Conservation (phyloP, 169 alveolate species). For the Cryptosporidium parvum region DNA sequence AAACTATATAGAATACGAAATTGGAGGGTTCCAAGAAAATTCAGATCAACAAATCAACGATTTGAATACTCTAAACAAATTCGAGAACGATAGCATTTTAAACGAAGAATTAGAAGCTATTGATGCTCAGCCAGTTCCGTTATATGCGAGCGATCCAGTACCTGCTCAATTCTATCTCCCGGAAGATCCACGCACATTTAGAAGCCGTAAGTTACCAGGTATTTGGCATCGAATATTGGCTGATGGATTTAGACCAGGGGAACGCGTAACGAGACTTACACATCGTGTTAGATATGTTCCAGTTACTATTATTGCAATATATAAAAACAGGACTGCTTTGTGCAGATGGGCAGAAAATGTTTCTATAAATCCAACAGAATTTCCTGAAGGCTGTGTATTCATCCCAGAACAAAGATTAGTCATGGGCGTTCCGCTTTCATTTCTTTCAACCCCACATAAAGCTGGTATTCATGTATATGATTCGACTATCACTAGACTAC, state of each 20-base stretch:
- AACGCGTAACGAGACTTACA: conserved; percentile 64
- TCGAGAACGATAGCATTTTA: conserved; percentile 36
- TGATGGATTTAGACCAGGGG: conserved; percentile 76
- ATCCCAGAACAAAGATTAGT: conserved; percentile 72
- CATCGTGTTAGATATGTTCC: conserved; percentile 74
- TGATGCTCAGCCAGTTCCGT: conserved; percentile 75
- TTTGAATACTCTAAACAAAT: conserved; percentile 35
- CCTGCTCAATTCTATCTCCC: conserved; percentile 73
- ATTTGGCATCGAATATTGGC: conserved; percentile 76
- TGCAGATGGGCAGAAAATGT: conserved; percentile 75
- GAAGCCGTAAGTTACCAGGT: conserved; percentile 68
- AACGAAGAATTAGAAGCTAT: conserved; percentile 73
- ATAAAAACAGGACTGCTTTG: conserved; percentile 65
- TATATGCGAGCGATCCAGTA: conserved; percentile 63
- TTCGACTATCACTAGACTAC: conserved; percentile 50
- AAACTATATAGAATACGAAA: conserved; percentile 68
- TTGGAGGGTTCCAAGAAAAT: conserved; percentile 72
- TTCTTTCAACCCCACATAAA: conserved; percentile 70
- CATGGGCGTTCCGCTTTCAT: conserved; percentile 76
- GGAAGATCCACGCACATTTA: conserved; percentile 68
- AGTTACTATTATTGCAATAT: conserved; percentile 69
- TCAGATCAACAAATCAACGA: conserved; percentile 69
- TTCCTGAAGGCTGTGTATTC: conserved; percentile 76
- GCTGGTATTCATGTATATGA: conserved; percentile 76
- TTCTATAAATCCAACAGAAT: conserved; percentile 61